Conservation (phyloP, 768 basidiomycete species). For the Termitomyces sp. region DNA sequence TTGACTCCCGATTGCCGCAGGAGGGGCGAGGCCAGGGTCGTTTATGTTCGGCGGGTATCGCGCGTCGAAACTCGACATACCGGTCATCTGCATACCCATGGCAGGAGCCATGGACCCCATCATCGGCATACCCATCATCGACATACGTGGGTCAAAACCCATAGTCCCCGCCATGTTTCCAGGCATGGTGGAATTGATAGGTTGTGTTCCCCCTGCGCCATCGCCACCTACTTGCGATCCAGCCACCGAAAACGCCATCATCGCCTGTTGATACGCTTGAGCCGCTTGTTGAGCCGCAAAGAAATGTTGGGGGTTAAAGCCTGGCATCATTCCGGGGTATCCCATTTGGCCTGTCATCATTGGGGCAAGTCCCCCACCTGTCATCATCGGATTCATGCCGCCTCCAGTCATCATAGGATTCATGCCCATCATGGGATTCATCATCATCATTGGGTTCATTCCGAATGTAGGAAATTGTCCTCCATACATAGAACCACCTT, state of each 20-base stretch:
- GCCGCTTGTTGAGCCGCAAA: constrained; percentile 82
- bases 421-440: constrained; percentile 45
- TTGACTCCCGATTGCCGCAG: constrained; percentile 23
- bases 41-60: constrained; percentile 40
- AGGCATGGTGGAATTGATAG: constrained; percentile 53
- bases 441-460: constrained; percentile 73
- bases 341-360: constrained; percentile 45
- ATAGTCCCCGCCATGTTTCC: constrained; percentile 20
- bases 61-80: constrained; percentile 54
- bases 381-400: constrained; percentile 52
- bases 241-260: constrained; percentile 75
- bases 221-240: constrained; percentile 68
- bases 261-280: constrained; percentile 85
- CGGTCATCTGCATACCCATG: constrained; percentile 57
- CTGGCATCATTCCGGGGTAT: constrained; percentile 56
- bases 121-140: constrained; percentile 79
- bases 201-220: constrained; percentile 33
- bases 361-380: constrained; percentile 31
- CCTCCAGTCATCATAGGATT: constrained; percentile 47
- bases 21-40: constrained; percentile 32
- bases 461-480: constrained; percentile 48
- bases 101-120: constrained; percentile 20
- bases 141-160: constrained; percentile 69
- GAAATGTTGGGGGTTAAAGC: constrained; percentile 71
- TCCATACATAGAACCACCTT: constrained; percentile 68